Percentiles rank a stretch among this genome's conserved stretches.
phyloP scores from a whole-genome alignment of 208 protist species.

The Dictyostelium gargantuum region DNA sequence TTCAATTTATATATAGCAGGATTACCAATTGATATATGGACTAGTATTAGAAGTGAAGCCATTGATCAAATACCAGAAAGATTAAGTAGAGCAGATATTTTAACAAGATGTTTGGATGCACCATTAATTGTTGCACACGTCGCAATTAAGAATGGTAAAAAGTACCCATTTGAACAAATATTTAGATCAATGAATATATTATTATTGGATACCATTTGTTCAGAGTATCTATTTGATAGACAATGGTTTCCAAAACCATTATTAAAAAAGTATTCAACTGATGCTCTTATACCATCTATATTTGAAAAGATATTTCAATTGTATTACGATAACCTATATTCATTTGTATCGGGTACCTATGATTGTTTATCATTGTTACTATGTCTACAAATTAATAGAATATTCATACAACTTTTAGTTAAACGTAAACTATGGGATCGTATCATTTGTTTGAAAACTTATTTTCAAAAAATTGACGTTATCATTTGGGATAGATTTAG shows the following conservation, averaged over 20 bases:
- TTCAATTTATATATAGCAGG: slow-evolving; percentile 49
- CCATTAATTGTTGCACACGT: slow-evolving; percentile 43
- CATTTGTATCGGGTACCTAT: neutral
- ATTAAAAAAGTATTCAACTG: neutral
- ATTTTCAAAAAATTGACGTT: slow-evolving; percentile 35
- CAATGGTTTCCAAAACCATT: slow-evolving; percentile 50
- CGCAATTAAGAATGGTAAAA: slow-evolving; percentile 40
- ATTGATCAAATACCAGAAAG: slow-evolving; percentile 14
- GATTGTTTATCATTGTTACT: slow-evolving; percentile 45
- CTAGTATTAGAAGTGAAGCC: neutral
- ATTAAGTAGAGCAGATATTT: neutral
- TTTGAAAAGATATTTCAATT: slow-evolving; percentile 30
- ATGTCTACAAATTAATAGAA: slow-evolving; percentile 15
- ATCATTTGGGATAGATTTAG: slow-evolving; percentile 52
- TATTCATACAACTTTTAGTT: neutral
- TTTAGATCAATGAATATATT: slow-evolving; percentile 61
- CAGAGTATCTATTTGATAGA: slow-evolving; percentile 40
- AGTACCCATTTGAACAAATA: slow-evolving; percentile 64
- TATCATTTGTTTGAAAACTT: neutral
- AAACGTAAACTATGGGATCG: neutral
- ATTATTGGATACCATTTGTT: slow-evolving; percentile 37
- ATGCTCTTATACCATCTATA: neutral
- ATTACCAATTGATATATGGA: slow-evolving; percentile 57
- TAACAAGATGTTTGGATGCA: slow-evolving; percentile 8
- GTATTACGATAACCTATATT: slow-evolving; percentile 13